Percentiles rank a stretch among this genome's conserved stretches.
Conservation (phyloP, 352 stramenopile species). For the Peronospora destructor region DNA sequence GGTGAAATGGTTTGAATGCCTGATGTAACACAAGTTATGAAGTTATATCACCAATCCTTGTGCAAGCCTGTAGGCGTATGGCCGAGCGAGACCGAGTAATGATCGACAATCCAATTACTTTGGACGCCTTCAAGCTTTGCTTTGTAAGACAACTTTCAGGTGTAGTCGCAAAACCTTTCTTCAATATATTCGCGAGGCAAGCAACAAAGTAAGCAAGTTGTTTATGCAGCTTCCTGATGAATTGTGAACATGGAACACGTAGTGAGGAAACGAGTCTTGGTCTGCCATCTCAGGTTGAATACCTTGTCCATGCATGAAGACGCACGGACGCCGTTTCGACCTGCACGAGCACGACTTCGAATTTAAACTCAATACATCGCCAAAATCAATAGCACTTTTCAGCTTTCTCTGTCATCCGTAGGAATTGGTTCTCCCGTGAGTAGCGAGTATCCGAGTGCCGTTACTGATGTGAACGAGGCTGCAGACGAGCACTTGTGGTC, state of each 20-base stretch:
- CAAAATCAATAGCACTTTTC: background rate
- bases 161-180: too few species aligned
- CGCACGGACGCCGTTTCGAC: slow-evolving; percentile 3
- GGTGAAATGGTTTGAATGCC: slow-evolving; percentile 61
- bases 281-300: slow-evolving; percentile 4
- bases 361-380: background rate
- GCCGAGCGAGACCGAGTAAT: too few species aligned
- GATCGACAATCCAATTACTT: too few species aligned
- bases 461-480: slow-evolving; percentile 7
- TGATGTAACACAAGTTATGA: slow-evolving; percentile 32
- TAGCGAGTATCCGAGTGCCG: slow-evolving; percentile 1
- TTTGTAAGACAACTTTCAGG: too few species aligned
- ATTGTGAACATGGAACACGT: too few species aligned
- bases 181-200: too few species aligned
- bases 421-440: slow-evolving; percentile 10
- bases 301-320: slow-evolving; percentile 8
- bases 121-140: too few species aligned
- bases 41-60: too few species aligned
- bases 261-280: slow-evolving; percentile 13
- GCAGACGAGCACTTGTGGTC: background rate
- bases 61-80: too few species aligned
- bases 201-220: too few species aligned
- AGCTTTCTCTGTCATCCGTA: background rate
- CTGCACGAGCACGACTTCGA: slow-evolving; percentile 1
- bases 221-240: too few species aligned